Evolutionary conservation across 202 grass and related monocot genomes (phyloP).

Genomic region (Eragrostis tef): DNA sequence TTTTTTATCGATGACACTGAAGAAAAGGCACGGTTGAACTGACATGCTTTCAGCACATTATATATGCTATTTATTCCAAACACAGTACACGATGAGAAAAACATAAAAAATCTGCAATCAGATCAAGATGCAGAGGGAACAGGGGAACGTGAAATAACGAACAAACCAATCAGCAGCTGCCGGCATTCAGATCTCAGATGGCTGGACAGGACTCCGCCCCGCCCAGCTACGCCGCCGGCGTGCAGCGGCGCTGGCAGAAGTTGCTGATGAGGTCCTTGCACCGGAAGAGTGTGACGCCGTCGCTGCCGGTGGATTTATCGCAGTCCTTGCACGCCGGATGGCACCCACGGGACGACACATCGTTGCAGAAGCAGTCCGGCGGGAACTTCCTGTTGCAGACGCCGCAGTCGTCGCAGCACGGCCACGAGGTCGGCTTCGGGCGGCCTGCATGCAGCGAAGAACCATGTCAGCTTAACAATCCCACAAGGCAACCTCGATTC

Average conservation of each 20-base stretch:
- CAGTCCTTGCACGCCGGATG: conserved; percentile 12
- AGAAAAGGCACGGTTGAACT: no score
- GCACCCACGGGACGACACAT: neutral
- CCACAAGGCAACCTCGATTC: no score
- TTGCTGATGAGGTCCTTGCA: neutral
- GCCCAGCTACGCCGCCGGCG: neutral
- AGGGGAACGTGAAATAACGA: neutral
- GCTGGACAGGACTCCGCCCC: neutral
- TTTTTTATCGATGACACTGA: no score
- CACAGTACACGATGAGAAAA: neutral
- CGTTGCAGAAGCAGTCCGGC: neutral
- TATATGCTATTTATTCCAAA: neutral
- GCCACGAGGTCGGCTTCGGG: neutral
- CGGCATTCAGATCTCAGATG: no score
- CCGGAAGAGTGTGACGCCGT: neutral
- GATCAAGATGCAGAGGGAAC: neutral
- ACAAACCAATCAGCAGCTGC: no score
- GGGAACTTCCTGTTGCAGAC: conserved; percentile 38
- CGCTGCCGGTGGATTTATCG: neutral
- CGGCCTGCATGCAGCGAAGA: no score
- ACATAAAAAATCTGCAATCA: neutral
- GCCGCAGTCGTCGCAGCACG: conserved; percentile 39
- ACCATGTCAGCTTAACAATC: no score
- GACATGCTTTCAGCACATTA: neutral
- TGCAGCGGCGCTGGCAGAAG: conserved; percentile 23